Conservation (phyloP, 257 asterid genomes). For the Solanum chilense region DNA sequence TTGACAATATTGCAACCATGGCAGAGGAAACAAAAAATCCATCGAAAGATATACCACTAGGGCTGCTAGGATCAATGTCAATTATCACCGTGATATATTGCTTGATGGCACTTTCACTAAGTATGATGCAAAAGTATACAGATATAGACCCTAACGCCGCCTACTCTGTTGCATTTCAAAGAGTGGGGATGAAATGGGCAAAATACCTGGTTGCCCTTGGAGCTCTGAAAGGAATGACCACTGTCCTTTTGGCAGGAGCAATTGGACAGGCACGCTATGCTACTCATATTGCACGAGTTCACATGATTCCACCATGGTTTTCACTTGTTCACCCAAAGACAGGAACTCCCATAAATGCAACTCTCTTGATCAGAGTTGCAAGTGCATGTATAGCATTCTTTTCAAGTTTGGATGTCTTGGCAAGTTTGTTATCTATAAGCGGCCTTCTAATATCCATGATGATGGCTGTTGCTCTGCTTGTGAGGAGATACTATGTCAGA, state of each 20-base stretch:
- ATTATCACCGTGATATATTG: constrained; percentile 49
- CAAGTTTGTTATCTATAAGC: constrained; percentile 34
- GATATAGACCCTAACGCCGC: constrained; percentile 42
- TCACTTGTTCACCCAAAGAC: constrained; percentile 55
- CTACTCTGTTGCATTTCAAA: constrained; percentile 42
- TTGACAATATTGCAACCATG: constrained; percentile 48
- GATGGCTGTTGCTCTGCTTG: constrained; percentile 56
- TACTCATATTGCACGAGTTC: constrained; percentile 47
- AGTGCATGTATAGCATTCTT: constrained; percentile 37
- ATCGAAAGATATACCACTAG: constrained; percentile 40
- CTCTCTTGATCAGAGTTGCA: constrained; percentile 28
- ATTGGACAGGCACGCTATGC: constrained; percentile 52
- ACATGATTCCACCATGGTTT: constrained; percentile 58
- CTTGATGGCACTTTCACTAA: constrained; percentile 49
- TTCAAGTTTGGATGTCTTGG: constrained; percentile 36
- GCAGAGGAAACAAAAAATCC: constrained; percentile 52
- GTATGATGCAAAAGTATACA: constrained; percentile 43
- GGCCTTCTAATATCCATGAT: constrained; percentile 41
- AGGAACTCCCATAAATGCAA: constrained; percentile 56
- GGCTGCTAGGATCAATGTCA: constrained; percentile 57
- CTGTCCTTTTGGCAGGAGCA: constrained; percentile 47
- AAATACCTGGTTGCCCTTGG: constrained; percentile 48
- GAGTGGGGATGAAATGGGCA: constrained; percentile 56
- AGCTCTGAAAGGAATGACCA: constrained; percentile 57
- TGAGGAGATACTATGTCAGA: constrained; percentile 33